Conservation (phyloP, 768 basidiomycete genomes). For the Paxillus involutus region DNA sequence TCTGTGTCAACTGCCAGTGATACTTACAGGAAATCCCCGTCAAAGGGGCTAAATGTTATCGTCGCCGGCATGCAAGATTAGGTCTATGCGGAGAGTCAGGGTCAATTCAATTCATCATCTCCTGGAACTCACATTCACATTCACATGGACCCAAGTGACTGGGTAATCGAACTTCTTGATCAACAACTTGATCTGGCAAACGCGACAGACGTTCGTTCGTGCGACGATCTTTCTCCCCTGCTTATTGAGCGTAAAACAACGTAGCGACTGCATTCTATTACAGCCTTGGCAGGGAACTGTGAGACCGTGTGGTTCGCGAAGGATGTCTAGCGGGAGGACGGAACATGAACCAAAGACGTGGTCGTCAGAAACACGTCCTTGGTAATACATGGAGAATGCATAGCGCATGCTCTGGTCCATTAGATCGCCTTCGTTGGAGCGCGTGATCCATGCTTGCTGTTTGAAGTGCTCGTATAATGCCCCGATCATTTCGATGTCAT, state of each 20-base stretch:
- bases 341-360: constrained; percentile 22
- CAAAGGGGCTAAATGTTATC: no score
- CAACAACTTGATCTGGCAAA: constrained; percentile 32
- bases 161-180: constrained; percentile 22
- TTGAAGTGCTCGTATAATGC: constrained; percentile 36
- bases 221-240: constrained; percentile 19
- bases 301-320: constrained; percentile 24
- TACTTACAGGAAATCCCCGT: no score
- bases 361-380: constrained; percentile 25
- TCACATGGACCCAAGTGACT: constrained; percentile 20
- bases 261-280: constrained; percentile 27
- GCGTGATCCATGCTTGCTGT: constrained; percentile 22
- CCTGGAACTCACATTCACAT: constrained; percentile 12
- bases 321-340: constrained; percentile 27
- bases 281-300: constrained; percentile 26
- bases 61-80: background rate
- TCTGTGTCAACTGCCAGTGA: no score
- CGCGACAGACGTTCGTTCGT: constrained; percentile 24
- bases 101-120: background rate
- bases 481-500: constrained; percentile 41
- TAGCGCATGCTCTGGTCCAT: constrained; percentile 30
- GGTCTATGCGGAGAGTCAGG: constrained; percentile 5
- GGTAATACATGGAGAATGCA: constrained; percentile 26
- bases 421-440: constrained; percentile 8
- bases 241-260: constrained; percentile 21